Evolutionary conservation across 345 rosid species (phyloP).

Genomic region (Clausena lansium): DNA sequence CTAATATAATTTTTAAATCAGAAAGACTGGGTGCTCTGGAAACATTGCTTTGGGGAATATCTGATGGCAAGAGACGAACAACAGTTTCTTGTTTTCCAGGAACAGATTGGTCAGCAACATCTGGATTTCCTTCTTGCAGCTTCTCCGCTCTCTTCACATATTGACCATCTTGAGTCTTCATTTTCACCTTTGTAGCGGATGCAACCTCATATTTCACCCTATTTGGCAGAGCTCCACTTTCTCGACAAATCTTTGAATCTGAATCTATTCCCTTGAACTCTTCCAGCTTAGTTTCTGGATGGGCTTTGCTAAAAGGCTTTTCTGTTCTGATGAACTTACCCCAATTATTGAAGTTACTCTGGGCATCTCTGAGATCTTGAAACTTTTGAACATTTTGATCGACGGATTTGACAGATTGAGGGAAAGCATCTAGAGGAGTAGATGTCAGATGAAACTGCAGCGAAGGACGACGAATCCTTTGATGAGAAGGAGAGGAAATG

Average conservation of each 20-base stretch:
- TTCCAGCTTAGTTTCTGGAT: slow-evolving; percentile 25
- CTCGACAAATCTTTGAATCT: slow-evolving; percentile 23
- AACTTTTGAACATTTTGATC: slow-evolving; percentile 29
- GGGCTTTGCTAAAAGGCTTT: slow-evolving; percentile 25
- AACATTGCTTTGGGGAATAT: slow-evolving; percentile 31
- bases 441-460: slow-evolving; percentile 43
- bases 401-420: slow-evolving; percentile 24
- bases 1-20: slow-evolving; percentile 20
- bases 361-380: slow-evolving; percentile 25
- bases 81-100: slow-evolving; percentile 34
- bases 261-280: slow-evolving; percentile 29
- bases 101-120: slow-evolving; percentile 25
- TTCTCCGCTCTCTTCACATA: slow-evolving; percentile 31
- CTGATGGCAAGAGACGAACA: slow-evolving; percentile 48
- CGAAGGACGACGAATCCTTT: slow-evolving; percentile 36
- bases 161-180: slow-evolving; percentile 31
- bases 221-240: slow-evolving; percentile 24
- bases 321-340: slow-evolving; percentile 19
- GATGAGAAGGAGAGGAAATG: slow-evolving; percentile 40
- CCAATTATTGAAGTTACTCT: slow-evolving; percentile 23
- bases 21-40: slow-evolving; percentile 32
- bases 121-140: slow-evolving; percentile 23
- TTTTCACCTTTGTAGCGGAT: slow-evolving; percentile 25
- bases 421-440: slow-evolving; percentile 36
- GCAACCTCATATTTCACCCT: slow-evolving; percentile 29